phyloP scores from a whole-genome alignment of 495 filamentous ascomycete species.

The Tuber melanosporum region DNA sequence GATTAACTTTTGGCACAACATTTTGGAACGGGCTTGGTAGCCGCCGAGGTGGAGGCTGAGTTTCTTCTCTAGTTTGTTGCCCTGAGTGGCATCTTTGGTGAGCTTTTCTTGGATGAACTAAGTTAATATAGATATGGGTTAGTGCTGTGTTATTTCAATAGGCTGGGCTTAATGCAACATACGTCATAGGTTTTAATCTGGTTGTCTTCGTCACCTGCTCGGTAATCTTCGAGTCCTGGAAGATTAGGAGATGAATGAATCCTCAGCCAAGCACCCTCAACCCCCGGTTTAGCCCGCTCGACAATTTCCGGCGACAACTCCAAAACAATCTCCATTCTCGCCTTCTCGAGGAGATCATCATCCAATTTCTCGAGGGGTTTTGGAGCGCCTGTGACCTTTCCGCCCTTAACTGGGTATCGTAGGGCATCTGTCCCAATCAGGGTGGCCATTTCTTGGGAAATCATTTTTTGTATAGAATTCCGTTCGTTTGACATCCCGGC shows the following conservation, averaged over 20 bases:
- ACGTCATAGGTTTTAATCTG: conserved; percentile 61
- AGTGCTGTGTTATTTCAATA: conserved; percentile 28
- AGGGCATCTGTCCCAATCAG: conserved; percentile 75
- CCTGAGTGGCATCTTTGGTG: conserved; percentile 63
- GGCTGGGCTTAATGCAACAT: conserved; percentile 40
- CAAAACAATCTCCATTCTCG: conserved; percentile 66
- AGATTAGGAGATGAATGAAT: conserved; percentile 53
- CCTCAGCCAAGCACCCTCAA: conserved; percentile 62
- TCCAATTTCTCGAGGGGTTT: conserved; percentile 59
- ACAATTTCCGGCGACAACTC: conserved; percentile 58
- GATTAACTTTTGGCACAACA: conserved; percentile 68
- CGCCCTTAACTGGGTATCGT: conserved; percentile 62
- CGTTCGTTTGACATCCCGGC: conserved; percentile 47
- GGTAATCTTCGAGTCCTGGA: conserved; percentile 71
- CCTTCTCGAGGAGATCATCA: conserved; percentile 64
- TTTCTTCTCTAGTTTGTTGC: conserved; percentile 88
- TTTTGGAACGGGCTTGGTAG: conserved; percentile 80
- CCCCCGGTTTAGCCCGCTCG: conserved; percentile 52
- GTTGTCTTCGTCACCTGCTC: conserved; percentile 60
- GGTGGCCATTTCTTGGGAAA: conserved; percentile 68
- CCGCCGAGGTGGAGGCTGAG: conserved; percentile 79
- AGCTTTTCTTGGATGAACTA: conserved; percentile 66
- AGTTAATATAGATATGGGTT: conserved; percentile 44
- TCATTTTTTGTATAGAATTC: conserved; percentile 48
- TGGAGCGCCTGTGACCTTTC: conserved; percentile 57